A percentile compares a stretch with the other conserved stretches of the same genome.
Conservation (phyloP, 441 rosid species). For the Eutrema salsugineum region DNA sequence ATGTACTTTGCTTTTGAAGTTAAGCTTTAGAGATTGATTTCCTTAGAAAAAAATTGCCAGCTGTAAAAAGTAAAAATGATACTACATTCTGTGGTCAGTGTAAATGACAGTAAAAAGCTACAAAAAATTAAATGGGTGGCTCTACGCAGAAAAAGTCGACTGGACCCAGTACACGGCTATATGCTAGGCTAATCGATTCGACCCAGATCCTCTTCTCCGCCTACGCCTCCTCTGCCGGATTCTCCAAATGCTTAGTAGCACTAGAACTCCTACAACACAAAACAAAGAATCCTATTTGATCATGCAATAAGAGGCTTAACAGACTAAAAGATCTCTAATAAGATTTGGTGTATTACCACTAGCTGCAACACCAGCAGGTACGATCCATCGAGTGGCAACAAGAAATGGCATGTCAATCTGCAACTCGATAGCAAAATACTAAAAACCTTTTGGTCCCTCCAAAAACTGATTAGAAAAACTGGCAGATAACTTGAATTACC, state of each 20-base stretch:
- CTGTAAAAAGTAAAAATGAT: not conserved
- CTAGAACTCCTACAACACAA: constrained; percentile 48
- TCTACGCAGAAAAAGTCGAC: not conserved
- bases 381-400: constrained; percentile 73
- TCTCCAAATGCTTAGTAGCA: constrained; percentile 70
- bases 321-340: not conserved
- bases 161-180: constrained; percentile 1
- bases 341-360: constrained; percentile 47
- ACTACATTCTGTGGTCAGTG: constrained; percentile 29
- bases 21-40: not conserved
- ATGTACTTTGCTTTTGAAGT: not conserved
- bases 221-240: constrained; percentile 69
- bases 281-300: not conserved
- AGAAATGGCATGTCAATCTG: constrained; percentile 81
- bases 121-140: not conserved
- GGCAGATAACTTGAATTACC: constrained; percentile 39
- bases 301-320: not conserved
- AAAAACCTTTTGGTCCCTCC: not conserved
- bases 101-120: not conserved
- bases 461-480: not conserved
- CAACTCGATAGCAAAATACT: constrained; percentile 9
- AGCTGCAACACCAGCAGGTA: constrained; percentile 63
- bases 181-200: constrained; percentile 26
- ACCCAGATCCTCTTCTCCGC: constrained; percentile 57
- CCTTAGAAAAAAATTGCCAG: not conserved